Conservation (phyloP, 495 filamentous ascomycete species). For the Aspergillus funiculosus region DNA sequence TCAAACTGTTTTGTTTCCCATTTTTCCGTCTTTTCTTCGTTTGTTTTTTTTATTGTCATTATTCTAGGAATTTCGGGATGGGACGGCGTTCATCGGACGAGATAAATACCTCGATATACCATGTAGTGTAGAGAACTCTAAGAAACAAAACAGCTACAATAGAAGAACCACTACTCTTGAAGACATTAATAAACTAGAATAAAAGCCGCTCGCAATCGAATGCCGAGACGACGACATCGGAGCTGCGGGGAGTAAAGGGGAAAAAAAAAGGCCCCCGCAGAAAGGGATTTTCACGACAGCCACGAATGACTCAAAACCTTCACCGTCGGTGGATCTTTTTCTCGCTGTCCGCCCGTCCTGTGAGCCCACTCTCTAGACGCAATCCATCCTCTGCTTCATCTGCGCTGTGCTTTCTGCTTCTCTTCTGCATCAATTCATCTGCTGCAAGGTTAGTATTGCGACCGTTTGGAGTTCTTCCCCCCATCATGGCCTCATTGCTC, state of each 20-base stretch:
- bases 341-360: constrained; percentile 1
- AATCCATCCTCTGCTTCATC: background rate
- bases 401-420: background rate
- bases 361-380: constrained; percentile 1
- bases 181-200: background rate
- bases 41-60: constrained; percentile 17
- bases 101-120: background rate
- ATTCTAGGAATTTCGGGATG: constrained; percentile 6
- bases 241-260: constrained; percentile 24
- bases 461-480: too few relatives aligned
- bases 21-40: constrained; percentile 6
- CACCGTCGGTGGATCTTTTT: constrained; percentile 9
- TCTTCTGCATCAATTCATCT: background rate
- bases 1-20: background rate
- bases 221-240: constrained; percentile 33
- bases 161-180: background rate
- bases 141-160: background rate
- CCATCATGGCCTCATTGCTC: constrained; percentile 1
- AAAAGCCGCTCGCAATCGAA: too few relatives aligned
- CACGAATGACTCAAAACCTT: constrained; percentile 23
- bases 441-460: constrained; percentile 9
- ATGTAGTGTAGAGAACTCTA: constrained; percentile 1
- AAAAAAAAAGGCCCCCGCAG: constrained; percentile 17
- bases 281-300: constrained; percentile 3
- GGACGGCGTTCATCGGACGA: constrained; percentile 9